Base-by-base conservation (phyloP, 1,284 basidiomycete genomes). In the Blastosporella zonata region DNA sequence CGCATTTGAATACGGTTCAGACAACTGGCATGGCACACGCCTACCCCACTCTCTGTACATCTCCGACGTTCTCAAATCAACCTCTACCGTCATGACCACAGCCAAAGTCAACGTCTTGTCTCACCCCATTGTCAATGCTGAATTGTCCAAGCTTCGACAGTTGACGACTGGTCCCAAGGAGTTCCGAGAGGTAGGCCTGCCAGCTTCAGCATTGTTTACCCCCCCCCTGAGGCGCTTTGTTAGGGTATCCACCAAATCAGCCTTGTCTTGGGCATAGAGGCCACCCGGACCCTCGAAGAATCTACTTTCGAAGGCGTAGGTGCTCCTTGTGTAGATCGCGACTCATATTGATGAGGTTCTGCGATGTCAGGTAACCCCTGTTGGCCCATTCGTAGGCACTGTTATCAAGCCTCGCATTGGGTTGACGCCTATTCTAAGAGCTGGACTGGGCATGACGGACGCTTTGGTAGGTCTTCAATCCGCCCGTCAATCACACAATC, bases 371-470 rank as follows among this genome's bases (percentile, higher is more conserved):
- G 62, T 75, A 68, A 82, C 87, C 0, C 88, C 88, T 1, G 69
- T 91, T 18, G 79, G 73, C 5, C 67, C 77, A 9, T 90, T 90
- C 66, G 80, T 70, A 23, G 88, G 88, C 22, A 78, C 76, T 1
- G 63, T 61, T 25, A 78, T 91, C 64, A 86, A 82, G 62, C 79
- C 87, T 13, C 78, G 81, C 41, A 81, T 98, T 50, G 95, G 92
- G 6, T 69, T 98, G 45, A 87, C 90, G 2, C 95, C 95, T 27
- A 92, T 98, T 61, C 73, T 98, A 48, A 84, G 95, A 43, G 95
- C 95, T 12, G 95, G 95, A 17, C 73, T 95, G 49, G 93, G 93
- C n/a, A 94, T 98, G 90, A 82, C 89, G 0, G 93, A 97, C 58
- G 83, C 90, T 53, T 65, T 95, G 60, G 74, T 75, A 54, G 18